Conservation (phyloP, 352 stramenopile genomes). For the Globisporangium radiosum region DNA sequence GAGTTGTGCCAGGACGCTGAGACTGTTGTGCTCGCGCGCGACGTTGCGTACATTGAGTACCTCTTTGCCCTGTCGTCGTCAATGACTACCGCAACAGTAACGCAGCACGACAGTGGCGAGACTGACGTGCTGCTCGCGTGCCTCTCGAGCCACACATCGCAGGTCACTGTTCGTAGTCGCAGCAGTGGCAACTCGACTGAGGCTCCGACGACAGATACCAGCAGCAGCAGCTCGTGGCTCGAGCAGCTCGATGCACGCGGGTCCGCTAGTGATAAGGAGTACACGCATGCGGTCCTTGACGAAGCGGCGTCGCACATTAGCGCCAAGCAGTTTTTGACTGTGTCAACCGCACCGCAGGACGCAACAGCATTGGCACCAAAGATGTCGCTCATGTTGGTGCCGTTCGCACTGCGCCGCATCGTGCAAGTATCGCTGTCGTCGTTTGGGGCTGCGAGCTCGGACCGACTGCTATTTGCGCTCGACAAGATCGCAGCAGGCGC, state of each 20-base stretch:
- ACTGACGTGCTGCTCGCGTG: constrained; percentile 26
- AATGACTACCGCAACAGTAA: background rate
- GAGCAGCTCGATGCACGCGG: constrained; percentile 24
- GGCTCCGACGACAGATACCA: background rate
- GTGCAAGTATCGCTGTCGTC: constrained; percentile 32
- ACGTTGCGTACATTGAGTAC: constrained; percentile 60
- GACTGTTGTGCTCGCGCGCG: constrained; percentile 41
- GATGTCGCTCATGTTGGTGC: constrained; percentile 30
- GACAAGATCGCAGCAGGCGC: constrained; percentile 39
- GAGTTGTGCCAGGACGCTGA: constrained; percentile 55
- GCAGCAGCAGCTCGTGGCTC: constrained; percentile 19
- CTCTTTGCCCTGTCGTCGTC: constrained; percentile 23
- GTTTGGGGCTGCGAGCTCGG: constrained; percentile 30
- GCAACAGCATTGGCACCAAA: background rate
- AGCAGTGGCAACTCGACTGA: background rate
- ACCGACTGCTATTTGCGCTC: constrained; percentile 50
- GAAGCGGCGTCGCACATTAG: constrained; percentile 40
- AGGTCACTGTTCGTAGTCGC: background rate
- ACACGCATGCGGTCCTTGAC: constrained; percentile 27
- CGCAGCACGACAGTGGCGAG: background rate
- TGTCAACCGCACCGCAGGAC: background rate
- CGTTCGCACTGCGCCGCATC: constrained; percentile 54
- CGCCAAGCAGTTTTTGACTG: constrained; percentile 42
- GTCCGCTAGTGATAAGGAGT: constrained; percentile 7
- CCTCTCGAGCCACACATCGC: constrained; percentile 15